phyloP scores from a whole-genome alignment of 495 filamentous ascomycete species.

The Hyphodiscus hymeniophilus region DNA sequence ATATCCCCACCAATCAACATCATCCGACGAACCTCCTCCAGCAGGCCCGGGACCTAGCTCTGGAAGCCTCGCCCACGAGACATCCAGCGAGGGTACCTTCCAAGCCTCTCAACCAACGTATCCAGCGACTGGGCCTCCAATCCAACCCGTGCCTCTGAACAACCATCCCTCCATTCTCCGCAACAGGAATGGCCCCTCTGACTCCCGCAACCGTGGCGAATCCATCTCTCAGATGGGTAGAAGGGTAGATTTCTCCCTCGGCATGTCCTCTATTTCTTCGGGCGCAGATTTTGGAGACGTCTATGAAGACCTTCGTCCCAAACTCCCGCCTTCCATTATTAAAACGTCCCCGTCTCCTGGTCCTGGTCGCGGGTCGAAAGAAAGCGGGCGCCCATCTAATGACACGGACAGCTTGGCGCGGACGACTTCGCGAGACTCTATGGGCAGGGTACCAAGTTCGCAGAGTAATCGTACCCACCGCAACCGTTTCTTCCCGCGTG shows the following conservation, averaged over 20 bases:
- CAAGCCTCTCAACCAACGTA: slow-evolving; percentile 18
- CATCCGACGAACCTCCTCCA: slow-evolving; percentile 1
- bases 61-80: slow-evolving; percentile 25
- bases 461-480: slow-evolving; percentile 20
- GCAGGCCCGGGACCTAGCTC: slow-evolving; percentile 15
- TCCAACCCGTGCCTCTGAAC: background rate
- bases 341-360: slow-evolving; percentile 7
- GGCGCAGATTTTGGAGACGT: slow-evolving; percentile 62
- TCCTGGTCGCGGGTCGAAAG: background rate
- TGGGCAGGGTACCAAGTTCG: background rate
- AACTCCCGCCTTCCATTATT: slow-evolving; percentile 10
- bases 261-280: slow-evolving; percentile 51
- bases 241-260: slow-evolving; percentile 70
- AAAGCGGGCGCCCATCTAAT: background rate
- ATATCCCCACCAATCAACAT: slow-evolving; percentile 11
- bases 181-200: slow-evolving; percentile 30
- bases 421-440: slow-evolving; percentile 1
- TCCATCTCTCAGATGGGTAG: slow-evolving; percentile 54
- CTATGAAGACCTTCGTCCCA: slow-evolving; percentile 49
- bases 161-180: slow-evolving; percentile 46
- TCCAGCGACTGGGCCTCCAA: slow-evolving; percentile 10
- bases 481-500: slow-evolving; percentile 29
- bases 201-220: slow-evolving; percentile 40
- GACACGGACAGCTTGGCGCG: slow-evolving; percentile 4
- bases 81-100: slow-evolving; percentile 32